Evolutionary conservation across 2,329 filamentous ascomycete species (phyloP), one percentile per base, ranked within the genome.

Genomic region (Colletotrichum musae): DNA sequence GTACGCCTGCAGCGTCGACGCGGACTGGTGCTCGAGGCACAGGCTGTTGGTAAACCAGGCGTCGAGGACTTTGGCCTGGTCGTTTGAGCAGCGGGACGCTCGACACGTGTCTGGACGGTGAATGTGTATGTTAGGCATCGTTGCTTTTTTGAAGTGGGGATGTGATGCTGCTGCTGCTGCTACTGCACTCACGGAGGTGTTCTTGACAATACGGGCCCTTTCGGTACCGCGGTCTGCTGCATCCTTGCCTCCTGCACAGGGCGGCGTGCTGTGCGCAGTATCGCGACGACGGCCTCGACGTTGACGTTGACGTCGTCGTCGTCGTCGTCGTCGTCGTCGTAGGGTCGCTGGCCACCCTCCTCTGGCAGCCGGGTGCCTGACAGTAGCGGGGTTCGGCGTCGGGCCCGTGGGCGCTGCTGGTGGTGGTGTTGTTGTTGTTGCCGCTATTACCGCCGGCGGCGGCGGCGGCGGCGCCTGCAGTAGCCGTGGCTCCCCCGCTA

Each of bases 151-250:
- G 28, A 6, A 32, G 28, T 32, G 28, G 28, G 28, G 28, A 32
- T 6, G 28, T 9, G 4, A 9, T 6, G 28, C 28, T 6, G 28
- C 28, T 32, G 28, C 28, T 32, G 28, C 28, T 4, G 28, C 7
- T 32, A 6, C 7, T 28, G 28, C 43, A 63, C 68, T 63, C 59
- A 70, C 68, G 18, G 43, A 68, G 26, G 54, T 70, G 68, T 24
- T 68, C 58, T 63, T 64, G 68, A 68, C 68, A 70, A 21, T 68
- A 70, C 39, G 64, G 68, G 15, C 58, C 68, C 58, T 59, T 63
- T 28, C 64, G 64, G 43, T 56, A 51, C 57, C 68, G 64, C 21
- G 59, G 48, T 43, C 50, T 70, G 18, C 43, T 21, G 36, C 67
- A 70, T 36, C 67, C 67, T 51, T 67, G 67, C 57, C 63, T 64